Base-by-base conservation (phyloP, 78 protist species). In the Dictyostelium citrinum region DNA sequence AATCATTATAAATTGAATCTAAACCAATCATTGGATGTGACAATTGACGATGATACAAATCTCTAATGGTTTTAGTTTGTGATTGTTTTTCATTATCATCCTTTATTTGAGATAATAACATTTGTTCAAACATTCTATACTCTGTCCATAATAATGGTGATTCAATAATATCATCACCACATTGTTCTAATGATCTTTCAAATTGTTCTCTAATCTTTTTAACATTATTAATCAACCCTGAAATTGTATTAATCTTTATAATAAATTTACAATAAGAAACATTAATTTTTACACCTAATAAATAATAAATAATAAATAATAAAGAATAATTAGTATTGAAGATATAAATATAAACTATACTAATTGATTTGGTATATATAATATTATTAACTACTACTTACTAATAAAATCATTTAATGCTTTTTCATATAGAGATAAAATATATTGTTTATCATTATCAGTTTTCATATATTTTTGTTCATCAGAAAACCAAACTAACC, bases 381-480 rank as follows among this genome's bases (percentile, higher is more conserved):
- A n/a, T n/a, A n/a, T n/a, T n/a, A n/a, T n/a, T n/a, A n/a, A n/a
- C n/a, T n/a, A n/a, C n/a, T n/a, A n/a, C n/a, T n/a, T n/a, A 88
- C 85, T 61, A 58, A 88, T 60, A 58, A 67, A 88, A 68, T 88
- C 93, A n/a, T 88, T 67, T 10, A 88, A n/a, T 5, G 93, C 93
- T 27, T 74, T 55, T 67, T 88, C 81, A 64, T 58, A 88, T 33
- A 88, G 22, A 7, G 68, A 55, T 24, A 39, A 39, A 5, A 79
- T 31, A 27, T 82, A 64, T 82, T 82, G 75, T 35, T 39, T n/a
- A 27, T 82, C 77, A 11, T 82, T 17, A 22, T 31, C 60, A 8
- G 85, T 7, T 58, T 49, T 58, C 37, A 37, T 24, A 12, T 55
- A n/a, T 49, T 78, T 67, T 33, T 78, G 72, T 46, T 88, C 93